Evolutionary conservation across 352 stramenopile genomes (phyloP).

Genomic region (Phytophthora aleatoria): DNA sequence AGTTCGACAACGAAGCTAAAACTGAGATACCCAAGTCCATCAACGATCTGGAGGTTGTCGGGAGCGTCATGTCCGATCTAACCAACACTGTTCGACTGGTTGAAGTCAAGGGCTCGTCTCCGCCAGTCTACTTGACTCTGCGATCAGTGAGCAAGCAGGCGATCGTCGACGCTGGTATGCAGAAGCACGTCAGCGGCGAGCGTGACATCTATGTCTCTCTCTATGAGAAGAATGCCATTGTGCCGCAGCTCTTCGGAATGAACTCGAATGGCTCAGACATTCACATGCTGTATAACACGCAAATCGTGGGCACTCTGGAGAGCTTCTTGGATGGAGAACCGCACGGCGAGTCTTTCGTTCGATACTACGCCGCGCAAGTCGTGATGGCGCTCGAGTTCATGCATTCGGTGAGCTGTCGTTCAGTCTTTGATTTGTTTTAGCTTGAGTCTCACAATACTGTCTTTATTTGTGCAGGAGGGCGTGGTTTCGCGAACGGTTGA

Average conservation of each 20-base stretch:
- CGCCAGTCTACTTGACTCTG: constrained; percentile 69
- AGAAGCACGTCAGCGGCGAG: constrained; percentile 82
- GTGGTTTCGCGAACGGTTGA: constrained; percentile 82
- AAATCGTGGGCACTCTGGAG: constrained; percentile 84
- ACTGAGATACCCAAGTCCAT: constrained; percentile 52
- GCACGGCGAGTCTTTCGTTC: constrained; percentile 79
- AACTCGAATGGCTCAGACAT: constrained; percentile 84
- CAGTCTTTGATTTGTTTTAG: neutral
- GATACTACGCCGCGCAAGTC: constrained; percentile 87
- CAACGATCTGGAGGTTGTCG: constrained; percentile 71
- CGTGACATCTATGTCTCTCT: constrained; percentile 85
- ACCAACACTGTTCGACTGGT: constrained; percentile 80
- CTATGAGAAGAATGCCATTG: constrained; percentile 77
- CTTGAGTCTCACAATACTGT: constrained; percentile 3
- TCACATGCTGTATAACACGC: constrained; percentile 80
- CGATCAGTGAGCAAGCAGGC: constrained; percentile 82
- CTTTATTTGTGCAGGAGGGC: constrained; percentile 50
- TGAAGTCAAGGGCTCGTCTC: constrained; percentile 59
- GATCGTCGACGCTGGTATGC: constrained; percentile 78
- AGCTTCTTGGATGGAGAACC: constrained; percentile 73
- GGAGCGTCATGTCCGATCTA: constrained; percentile 74
- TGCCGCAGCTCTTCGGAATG: constrained; percentile 72
- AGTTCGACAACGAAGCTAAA: constrained; percentile 61
- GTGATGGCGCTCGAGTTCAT: constrained; percentile 84
- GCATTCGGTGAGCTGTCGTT: constrained; percentile 54